phyloP scores from a whole-genome alignment of 768 basidiomycete species.

The Phylloporus rhodoxanthus region DNA sequence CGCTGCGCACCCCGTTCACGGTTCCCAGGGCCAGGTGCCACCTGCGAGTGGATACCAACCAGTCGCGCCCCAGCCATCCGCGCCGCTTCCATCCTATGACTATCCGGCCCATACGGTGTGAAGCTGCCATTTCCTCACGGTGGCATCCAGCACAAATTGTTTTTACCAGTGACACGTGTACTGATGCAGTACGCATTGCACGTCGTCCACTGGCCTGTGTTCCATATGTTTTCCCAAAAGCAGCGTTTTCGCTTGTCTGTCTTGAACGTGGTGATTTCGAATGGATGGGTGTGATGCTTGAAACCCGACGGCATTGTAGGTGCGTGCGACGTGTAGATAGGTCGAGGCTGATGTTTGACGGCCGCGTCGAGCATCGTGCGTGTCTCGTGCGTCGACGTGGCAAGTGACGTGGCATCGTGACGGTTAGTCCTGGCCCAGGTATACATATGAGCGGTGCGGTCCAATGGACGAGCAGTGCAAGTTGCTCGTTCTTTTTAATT shows the following conservation, averaged over 20 bases:
- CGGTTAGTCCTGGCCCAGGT: background rate
- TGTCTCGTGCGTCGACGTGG: background rate
- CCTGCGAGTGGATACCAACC: conserved; percentile 7
- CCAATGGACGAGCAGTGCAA: background rate
- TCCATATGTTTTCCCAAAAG: background rate
- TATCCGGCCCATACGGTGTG: background rate
- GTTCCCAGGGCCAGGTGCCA: conserved; percentile 8
- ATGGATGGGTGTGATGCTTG: background rate
- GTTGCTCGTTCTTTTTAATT: background rate
- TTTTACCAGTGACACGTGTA: background rate
- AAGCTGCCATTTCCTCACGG: background rate
- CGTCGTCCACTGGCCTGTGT: background rate
- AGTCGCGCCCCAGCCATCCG: background rate
- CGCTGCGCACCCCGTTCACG: conserved; percentile 10
- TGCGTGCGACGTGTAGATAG: background rate
- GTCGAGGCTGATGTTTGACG: background rate
- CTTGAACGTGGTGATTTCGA: background rate
- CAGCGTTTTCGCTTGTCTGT: background rate
- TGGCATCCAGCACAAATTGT: background rate
- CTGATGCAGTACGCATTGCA: background rate
- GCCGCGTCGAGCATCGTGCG: background rate
- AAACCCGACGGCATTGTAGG: background rate
- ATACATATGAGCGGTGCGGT: background rate
- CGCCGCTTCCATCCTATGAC: background rate
- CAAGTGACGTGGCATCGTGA: background rate